Base-by-base conservation (phyloP, 306 rosid genomes). In the Ceratonia siliqua region DNA sequence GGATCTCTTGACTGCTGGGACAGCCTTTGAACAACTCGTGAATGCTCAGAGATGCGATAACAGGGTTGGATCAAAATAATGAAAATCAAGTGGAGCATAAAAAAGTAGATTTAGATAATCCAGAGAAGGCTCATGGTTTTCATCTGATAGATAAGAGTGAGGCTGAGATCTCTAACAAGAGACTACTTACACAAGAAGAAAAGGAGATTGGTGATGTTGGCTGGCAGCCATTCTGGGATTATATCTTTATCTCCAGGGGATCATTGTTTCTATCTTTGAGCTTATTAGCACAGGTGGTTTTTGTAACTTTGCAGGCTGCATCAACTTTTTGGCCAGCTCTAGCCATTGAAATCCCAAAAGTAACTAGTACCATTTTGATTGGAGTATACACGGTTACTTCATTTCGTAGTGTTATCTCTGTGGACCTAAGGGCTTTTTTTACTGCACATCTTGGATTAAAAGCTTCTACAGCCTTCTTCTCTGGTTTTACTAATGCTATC, bases 1-100 rank as follows among this genome's bases (percentile, higher is more conserved):
- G 79, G 85, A 82, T 50, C 88, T 91, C 56, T 24, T 89, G 39
- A 84, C 82, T 20, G 79, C 79, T 27, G 98, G 91, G 76, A 89
- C 87, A 24, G 76, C 97, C 68, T 93, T 93, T 65, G 84, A 91
- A 70, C 85, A 85, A 58, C 98, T 93, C 45, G 97, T 93, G 67
- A 86, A 79, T 52, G 98, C 96, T 48, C 96, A 89, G 54, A 64
- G 96, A 91, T 68, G 65, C 82, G 18, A 76, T 87, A 45, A 36
- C 75, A 20, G 79, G 74, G 39, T 67, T 79, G 25, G 85, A 75
- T 43, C 75, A 80, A 10, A 78, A 27, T 13, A 5, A 62, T 69
- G 78, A 77, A 78, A 77, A 70, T 62, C 73, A 17, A 74, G 57
- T 38, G 43, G 81, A 67, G 54, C 27, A 56, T 46, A 75, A 75